Conservation (phyloP, 164 flowering plant species). For the Pachysandra terminalis region DNA sequence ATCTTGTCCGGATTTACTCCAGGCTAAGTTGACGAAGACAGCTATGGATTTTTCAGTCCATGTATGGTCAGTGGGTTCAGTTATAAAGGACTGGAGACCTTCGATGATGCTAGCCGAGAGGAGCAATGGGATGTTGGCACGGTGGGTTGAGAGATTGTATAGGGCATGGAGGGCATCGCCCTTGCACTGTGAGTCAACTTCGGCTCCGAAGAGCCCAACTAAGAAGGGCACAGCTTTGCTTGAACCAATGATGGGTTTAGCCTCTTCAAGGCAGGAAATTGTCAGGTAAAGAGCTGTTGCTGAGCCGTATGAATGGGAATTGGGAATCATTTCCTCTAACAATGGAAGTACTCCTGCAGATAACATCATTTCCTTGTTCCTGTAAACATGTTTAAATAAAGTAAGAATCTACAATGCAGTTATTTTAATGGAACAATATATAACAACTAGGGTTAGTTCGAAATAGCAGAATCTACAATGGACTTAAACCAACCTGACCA, state of each 20-base stretch:
- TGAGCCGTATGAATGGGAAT: constrained; percentile 40
- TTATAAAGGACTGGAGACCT: constrained; percentile 51
- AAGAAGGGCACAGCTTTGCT: constrained; percentile 73
- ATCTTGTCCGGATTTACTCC: constrained; percentile 45
- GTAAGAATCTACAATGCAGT: background rate
- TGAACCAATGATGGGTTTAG: constrained; percentile 79
- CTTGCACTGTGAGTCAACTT: constrained; percentile 58
- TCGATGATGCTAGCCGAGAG: constrained; percentile 60
- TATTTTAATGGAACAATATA: too few relatives aligned
- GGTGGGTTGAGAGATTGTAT: constrained; percentile 65
- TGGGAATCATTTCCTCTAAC: constrained; percentile 65
- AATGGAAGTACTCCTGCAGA: constrained; percentile 57
- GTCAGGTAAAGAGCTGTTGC: constrained; percentile 88
- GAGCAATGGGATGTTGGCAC: constrained; percentile 52
- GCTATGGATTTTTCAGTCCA: constrained; percentile 76
- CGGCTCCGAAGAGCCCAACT: constrained; percentile 40
- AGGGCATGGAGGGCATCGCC: constrained; percentile 84
- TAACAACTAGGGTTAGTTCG: too few relatives aligned
- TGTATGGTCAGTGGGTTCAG: constrained; percentile 24
- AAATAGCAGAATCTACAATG: too few relatives aligned
- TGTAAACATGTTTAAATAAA: constrained; percentile 24
- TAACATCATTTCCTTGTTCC: constrained; percentile 90
- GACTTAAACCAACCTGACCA: too few relatives aligned
- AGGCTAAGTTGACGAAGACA: constrained; percentile 59
- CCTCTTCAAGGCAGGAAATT: constrained; percentile 86